Conservation (phyloP, 495 filamentous ascomycete genomes). For the Penicillium manginii region DNA sequence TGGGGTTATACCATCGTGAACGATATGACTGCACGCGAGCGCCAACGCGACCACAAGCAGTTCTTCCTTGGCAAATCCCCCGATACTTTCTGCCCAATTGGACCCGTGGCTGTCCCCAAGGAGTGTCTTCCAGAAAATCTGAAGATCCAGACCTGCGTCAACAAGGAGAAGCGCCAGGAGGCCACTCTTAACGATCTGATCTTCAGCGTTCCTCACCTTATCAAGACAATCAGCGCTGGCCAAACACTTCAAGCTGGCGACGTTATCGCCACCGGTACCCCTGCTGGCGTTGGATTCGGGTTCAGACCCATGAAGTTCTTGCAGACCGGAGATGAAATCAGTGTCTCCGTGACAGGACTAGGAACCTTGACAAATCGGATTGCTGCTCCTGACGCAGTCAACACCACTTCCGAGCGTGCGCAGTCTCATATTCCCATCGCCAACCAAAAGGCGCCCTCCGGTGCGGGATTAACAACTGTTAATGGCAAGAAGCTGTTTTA, state of each 20-base stretch:
- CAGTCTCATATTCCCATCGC: slow-evolving; percentile 15
- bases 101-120: slow-evolving; percentile 55
- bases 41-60: slow-evolving; percentile 61
- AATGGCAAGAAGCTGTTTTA: slow-evolving; percentile 49
- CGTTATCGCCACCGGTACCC: slow-evolving; percentile 75
- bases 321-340: slow-evolving; percentile 55
- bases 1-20: slow-evolving; percentile 64
- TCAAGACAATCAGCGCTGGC: slow-evolving; percentile 66
- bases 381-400: slow-evolving; percentile 19
- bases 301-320: slow-evolving; percentile 48
- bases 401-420: slow-evolving; percentile 12
- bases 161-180: slow-evolving; percentile 67
- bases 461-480: slow-evolving; percentile 40
- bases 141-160: slow-evolving; percentile 63
- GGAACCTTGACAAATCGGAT: slow-evolving; percentile 48
- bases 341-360: slow-evolving; percentile 44
- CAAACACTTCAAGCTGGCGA: slow-evolving; percentile 72
- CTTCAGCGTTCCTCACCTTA: slow-evolving; percentile 67
- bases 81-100: slow-evolving; percentile 61
- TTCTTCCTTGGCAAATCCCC: slow-evolving; percentile 60
- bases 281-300: slow-evolving; percentile 57
- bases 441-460: slow-evolving; percentile 16
- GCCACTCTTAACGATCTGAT: slow-evolving; percentile 69
- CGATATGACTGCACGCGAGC: slow-evolving; percentile 57
- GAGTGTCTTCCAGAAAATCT: slow-evolving; percentile 57